phyloP scores from a whole-genome alignment of 2,329 filamentous ascomycete species.

The Phialocephala sp. region DNA sequence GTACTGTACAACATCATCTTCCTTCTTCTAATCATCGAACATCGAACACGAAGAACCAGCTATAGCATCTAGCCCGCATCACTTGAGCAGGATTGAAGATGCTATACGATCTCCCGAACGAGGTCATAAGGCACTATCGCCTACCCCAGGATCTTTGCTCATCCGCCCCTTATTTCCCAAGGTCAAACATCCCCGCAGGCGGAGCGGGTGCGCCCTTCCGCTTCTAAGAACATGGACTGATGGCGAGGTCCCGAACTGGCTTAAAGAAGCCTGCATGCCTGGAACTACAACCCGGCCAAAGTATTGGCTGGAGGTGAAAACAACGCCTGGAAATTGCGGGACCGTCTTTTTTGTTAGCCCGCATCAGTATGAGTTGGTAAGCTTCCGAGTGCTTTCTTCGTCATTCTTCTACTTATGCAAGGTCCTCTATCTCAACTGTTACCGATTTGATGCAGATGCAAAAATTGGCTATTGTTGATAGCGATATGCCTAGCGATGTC shows the following conservation, averaged over 20 bases:
- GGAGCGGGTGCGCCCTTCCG: not conserved
- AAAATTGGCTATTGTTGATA: not conserved
- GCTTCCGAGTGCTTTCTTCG: not conserved
- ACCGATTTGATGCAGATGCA: not conserved
- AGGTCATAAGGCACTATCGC: not conserved
- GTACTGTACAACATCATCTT: too few relatives aligned
- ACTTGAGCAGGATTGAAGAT: slow-evolving; percentile 3
- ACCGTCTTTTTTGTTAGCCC: not conserved
- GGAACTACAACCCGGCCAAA: not conserved
- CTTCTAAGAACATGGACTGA: not conserved
- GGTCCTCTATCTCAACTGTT: not conserved
- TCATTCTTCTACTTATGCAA: not conserved
- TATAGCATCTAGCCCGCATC: too few relatives aligned
- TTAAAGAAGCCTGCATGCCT: slow-evolving; percentile 2
- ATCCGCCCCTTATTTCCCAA: not conserved
- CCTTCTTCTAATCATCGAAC: too few relatives aligned
- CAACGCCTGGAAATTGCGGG: not conserved
- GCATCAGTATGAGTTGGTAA: slow-evolving; percentile 3
- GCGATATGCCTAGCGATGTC: not conserved
- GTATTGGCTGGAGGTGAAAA: slow-evolving; percentile 8
- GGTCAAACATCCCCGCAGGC: not conserved
- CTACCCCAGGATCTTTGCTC: not conserved
- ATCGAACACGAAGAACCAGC: too few relatives aligned
- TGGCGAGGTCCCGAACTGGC: slow-evolving; percentile 6
- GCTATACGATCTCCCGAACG: slow-evolving; percentile 31